Evolutionary conservation across 768 basidiomycete genomes (phyloP).

Genomic region (Hypholoma sublateritium): DNA sequence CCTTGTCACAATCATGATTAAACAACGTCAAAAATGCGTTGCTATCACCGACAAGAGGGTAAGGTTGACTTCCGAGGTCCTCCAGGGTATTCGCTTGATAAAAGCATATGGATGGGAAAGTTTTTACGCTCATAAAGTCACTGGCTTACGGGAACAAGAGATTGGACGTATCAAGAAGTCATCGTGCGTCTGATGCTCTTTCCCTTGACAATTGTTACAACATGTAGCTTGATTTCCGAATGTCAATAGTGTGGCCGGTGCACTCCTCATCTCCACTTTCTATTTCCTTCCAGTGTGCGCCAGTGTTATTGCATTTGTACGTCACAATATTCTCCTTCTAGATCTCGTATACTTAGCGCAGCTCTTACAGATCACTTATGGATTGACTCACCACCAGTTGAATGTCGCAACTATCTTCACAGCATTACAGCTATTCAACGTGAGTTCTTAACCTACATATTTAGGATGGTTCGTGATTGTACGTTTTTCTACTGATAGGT

Average conservation of each 20-base stretch:
- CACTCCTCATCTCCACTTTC: slow-evolving; percentile 41
- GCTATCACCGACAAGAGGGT: slow-evolving; percentile 69
- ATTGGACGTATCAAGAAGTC: slow-evolving; percentile 36
- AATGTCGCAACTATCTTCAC: slow-evolving; percentile 56
- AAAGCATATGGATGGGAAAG: slow-evolving; percentile 64
- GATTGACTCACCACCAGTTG: slow-evolving; percentile 52
- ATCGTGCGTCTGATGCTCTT: slow-evolving; percentile 30
- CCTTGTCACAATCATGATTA: slow-evolving; percentile 49
- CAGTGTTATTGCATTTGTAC: slow-evolving; percentile 50
- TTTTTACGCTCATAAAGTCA: slow-evolving; percentile 46
- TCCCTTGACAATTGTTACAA: no score
- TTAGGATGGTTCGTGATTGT: background rate
- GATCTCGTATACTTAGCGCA: background rate
- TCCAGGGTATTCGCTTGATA: slow-evolving; percentile 67
- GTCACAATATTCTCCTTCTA: slow-evolving; percentile 16
- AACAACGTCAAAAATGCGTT: slow-evolving; percentile 53
- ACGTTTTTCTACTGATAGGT: slow-evolving; percentile 33
- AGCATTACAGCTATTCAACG: slow-evolving; percentile 60
- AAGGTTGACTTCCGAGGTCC: slow-evolving; percentile 62
- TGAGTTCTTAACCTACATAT: slow-evolving; percentile 18
- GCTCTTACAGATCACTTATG: slow-evolving; percentile 55
- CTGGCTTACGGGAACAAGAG: slow-evolving; percentile 37
- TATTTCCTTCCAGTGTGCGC: slow-evolving; percentile 53
- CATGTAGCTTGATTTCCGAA: slow-evolving; percentile 8
- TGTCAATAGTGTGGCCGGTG: slow-evolving; percentile 29